Evolutionary conservation across 495 filamentous ascomycete genomes (phyloP).

Genomic region (Penicillium malachiteum): DNA sequence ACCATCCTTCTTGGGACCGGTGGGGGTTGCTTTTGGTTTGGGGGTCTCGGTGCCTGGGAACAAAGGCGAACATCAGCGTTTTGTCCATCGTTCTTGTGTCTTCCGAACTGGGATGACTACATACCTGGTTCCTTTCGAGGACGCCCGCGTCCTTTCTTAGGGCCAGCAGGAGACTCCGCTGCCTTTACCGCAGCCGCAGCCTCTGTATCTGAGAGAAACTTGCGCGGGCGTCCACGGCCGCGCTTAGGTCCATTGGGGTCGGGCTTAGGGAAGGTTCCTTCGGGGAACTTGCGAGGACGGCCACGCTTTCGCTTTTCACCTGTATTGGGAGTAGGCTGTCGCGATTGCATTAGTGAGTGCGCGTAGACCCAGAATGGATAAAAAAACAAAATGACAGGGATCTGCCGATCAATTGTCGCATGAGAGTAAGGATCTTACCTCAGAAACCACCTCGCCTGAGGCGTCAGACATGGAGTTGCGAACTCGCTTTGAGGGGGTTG

Average conservation of each 20-base stretch:
- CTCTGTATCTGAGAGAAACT: constrained; percentile 14
- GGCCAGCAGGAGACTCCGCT: not conserved
- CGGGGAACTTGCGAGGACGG: constrained; percentile 39
- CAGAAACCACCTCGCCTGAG: constrained; percentile 1
- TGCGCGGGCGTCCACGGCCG: constrained; percentile 39
- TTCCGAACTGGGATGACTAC: not conserved
- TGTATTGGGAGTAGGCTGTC: constrained; percentile 24
- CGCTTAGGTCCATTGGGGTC: constrained; percentile 33
- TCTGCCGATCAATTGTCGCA: constrained; percentile 3
- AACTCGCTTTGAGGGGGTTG: constrained; percentile 26
- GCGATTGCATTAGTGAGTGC: not conserved
- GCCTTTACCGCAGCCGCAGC: constrained; percentile 9
- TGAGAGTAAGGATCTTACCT: constrained; percentile 7
- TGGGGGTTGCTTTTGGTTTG: not conserved
- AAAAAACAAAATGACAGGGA: not conserved
- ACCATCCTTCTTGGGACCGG: constrained; percentile 16
- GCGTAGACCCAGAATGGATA: not conserved
- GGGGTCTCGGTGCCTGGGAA: constrained; percentile 6
- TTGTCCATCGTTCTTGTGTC: too few species aligned
- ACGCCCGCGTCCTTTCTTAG: constrained; percentile 26
- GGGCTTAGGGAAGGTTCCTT: constrained; percentile 21
- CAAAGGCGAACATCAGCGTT: not conserved
- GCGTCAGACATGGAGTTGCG: constrained; percentile 6
- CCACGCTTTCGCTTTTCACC: constrained; percentile 40
- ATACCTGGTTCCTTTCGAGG: constrained; percentile 32